Conservation (phyloP, 1,139 yeast genomes). For the Candida gigantensis region DNA sequence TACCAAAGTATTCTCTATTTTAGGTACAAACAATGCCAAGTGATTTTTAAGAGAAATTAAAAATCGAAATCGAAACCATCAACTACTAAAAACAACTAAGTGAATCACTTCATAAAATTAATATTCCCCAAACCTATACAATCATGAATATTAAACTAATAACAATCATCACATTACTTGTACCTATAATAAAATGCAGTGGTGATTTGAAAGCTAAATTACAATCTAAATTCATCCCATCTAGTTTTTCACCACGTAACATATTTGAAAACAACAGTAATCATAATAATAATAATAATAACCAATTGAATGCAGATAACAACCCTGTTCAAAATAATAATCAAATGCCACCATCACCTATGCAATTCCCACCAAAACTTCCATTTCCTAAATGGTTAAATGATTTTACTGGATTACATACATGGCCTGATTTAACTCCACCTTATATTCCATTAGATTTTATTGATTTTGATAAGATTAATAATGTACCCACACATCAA, state of each 20-base stretch:
- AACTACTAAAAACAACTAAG: too few species aligned
- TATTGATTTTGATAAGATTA: slow-evolving; percentile 54
- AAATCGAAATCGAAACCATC: too few species aligned
- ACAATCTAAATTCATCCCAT: slow-evolving; percentile 6
- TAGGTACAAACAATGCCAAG: too few species aligned
- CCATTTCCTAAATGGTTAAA: slow-evolving; percentile 81
- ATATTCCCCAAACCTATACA: too few species aligned
- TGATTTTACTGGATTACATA: slow-evolving; percentile 66
- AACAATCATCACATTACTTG: neutral
- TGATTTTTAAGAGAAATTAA: too few species aligned
- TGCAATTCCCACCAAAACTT: slow-evolving; percentile 17
- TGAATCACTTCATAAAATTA: too few species aligned
- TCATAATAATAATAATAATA: neutral
- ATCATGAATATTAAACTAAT: too few species aligned
- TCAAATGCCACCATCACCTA: slow-evolving; percentile 12
- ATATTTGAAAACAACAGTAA: slow-evolving; percentile 1
- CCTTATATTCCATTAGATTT: slow-evolving; percentile 83
- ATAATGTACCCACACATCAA: slow-evolving; percentile 45
- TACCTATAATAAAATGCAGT: neutral
- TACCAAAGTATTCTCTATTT: too few species aligned
- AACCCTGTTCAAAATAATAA: neutral
- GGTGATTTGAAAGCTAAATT: slow-evolving; percentile 1
- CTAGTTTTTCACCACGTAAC: slow-evolving; percentile 3
- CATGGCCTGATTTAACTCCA: slow-evolving; percentile 86
- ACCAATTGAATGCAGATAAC: neutral